phyloP scores from a whole-genome alignment of 2,329 filamentous ascomycete genomes.

The Diaporthe sp. region DNA sequence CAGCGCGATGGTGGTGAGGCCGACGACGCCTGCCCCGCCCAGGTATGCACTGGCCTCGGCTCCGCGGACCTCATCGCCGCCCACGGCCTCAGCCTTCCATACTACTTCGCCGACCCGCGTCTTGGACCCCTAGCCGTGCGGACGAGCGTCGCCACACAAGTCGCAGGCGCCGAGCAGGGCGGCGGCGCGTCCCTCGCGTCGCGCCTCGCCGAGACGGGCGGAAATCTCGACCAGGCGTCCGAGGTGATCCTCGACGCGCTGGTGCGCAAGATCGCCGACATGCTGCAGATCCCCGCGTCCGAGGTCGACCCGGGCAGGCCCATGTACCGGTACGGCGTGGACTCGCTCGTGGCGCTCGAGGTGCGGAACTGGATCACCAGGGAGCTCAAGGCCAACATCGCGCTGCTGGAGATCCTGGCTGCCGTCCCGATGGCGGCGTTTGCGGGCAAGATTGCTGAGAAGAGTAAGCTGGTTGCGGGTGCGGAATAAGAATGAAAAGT shows the following conservation, averaged over 20 bases:
- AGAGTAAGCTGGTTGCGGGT: slow-evolving; percentile 33
- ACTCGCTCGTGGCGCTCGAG: slow-evolving; percentile 38
- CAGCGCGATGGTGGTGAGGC: slow-evolving; percentile 28
- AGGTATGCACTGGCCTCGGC: slow-evolving; percentile 36
- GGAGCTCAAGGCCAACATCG: slow-evolving; percentile 36
- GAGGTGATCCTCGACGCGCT: slow-evolving; percentile 37
- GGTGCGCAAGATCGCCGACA: slow-evolving; percentile 35
- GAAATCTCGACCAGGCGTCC: slow-evolving; percentile 3
- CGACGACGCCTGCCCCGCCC: slow-evolving; percentile 24
- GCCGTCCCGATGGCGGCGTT: slow-evolving; percentile 35
- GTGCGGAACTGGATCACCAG: slow-evolving; percentile 37
- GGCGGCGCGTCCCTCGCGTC: slow-evolving; percentile 27
- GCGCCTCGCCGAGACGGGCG: slow-evolving; percentile 30
- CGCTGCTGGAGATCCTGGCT: slow-evolving; percentile 35
- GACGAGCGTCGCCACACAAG: background rate
- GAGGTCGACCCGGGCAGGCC: slow-evolving; percentile 35
- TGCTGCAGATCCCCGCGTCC: slow-evolving; percentile 35
- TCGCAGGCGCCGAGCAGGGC: background rate
- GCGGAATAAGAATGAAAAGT: background rate
- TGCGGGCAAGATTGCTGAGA: slow-evolving; percentile 35
- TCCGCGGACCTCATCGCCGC: slow-evolving; percentile 36
- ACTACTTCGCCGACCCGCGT: slow-evolving; percentile 37
- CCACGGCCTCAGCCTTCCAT: slow-evolving; percentile 30
- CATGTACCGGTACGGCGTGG: slow-evolving; percentile 36
- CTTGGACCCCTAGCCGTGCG: slow-evolving; percentile 33